These are phyloP conservation scores for Schoenoplectus tabernaemontani DNA, from an alignment of 202 grass and related monocot genomes.

Conservation along the genomic window DNA sequence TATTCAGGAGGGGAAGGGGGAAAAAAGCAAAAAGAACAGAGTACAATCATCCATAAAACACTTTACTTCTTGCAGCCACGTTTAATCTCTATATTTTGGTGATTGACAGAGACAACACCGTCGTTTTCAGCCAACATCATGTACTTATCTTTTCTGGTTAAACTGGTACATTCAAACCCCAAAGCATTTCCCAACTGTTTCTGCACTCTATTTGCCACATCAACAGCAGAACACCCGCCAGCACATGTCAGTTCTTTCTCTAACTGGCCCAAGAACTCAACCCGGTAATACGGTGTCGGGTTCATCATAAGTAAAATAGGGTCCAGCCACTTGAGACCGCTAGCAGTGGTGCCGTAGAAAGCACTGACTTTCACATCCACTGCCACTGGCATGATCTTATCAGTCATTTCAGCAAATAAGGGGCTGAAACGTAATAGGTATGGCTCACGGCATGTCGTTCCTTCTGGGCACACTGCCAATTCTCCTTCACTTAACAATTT, in stretches of 20 bases:
- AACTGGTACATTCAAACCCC: slow-evolving; percentile 59
- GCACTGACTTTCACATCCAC: slow-evolving; percentile 40
- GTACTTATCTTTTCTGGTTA: slow-evolving; percentile 76
- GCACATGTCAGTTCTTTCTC: slow-evolving; percentile 42
- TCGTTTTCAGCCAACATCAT: slow-evolving; percentile 84
- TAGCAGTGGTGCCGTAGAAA: slow-evolving; percentile 80
- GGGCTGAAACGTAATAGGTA: slow-evolving; percentile 84
- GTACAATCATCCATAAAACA: slow-evolving; percentile 13
- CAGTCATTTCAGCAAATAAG: slow-evolving; percentile 74
- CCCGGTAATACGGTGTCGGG: slow-evolving; percentile 46
- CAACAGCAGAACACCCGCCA: slow-evolving; percentile 31
- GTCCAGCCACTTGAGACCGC: slow-evolving; percentile 79
- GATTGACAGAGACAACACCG: slow-evolving; percentile 36
- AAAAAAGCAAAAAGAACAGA: not conserved
- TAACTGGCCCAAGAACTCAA: slow-evolving; percentile 49
- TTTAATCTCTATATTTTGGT: slow-evolving; percentile 1
- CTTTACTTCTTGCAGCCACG: slow-evolving; percentile 23
- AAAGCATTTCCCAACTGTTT: slow-evolving; percentile 44
- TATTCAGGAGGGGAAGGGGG: not conserved
- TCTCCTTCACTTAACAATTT: slow-evolving; percentile 39
- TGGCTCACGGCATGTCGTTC: slow-evolving; percentile 83
- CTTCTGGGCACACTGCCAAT: slow-evolving; percentile 78
- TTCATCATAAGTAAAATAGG: slow-evolving; percentile 67
- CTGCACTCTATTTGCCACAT: slow-evolving; percentile 79
- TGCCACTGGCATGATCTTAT: slow-evolving; percentile 83